phyloP scores from a whole-genome alignment of 768 basidiomycete species.

The Lentinula edodes region DNA sequence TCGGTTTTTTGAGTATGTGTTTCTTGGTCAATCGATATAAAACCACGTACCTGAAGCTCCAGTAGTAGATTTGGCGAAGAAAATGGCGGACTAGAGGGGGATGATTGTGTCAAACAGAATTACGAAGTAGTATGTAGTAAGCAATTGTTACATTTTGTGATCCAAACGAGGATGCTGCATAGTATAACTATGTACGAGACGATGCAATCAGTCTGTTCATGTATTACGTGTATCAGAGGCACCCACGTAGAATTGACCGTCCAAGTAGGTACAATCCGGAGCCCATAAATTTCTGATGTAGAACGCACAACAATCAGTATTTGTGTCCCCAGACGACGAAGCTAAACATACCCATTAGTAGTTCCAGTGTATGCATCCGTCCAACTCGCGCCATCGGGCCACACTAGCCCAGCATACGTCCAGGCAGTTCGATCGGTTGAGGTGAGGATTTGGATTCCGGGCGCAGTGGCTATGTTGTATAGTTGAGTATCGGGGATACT shows the following conservation, averaged over 20 bases:
- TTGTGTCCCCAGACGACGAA: not conserved
- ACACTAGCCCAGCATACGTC: slow-evolving; percentile 23
- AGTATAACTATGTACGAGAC: slow-evolving; percentile 35
- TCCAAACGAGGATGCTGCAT: slow-evolving; percentile 51
- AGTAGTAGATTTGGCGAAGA: slow-evolving; percentile 46
- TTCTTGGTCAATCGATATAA: not conserved
- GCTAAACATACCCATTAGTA: slow-evolving; percentile 17
- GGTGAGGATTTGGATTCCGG: slow-evolving; percentile 26
- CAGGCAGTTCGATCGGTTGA: slow-evolving; percentile 25
- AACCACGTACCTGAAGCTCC: slow-evolving; percentile 31
- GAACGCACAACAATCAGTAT: not conserved
- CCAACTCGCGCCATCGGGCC: slow-evolving; percentile 27
- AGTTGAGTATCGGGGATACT: not conserved
- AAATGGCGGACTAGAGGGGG: slow-evolving; percentile 40
- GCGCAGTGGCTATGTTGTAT: slow-evolving; percentile 15
- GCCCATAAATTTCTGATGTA: slow-evolving; percentile 22
- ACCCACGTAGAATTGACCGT: slow-evolving; percentile 7
- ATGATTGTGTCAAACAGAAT: not conserved
- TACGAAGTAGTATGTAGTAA: not conserved
- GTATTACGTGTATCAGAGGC: not conserved
- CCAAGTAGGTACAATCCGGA: slow-evolving; percentile 26
- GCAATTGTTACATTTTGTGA: slow-evolving; percentile 35
- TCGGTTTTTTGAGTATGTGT: slow-evolving; percentile 3
- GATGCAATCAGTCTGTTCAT: not conserved
- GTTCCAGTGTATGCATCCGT: slow-evolving; percentile 26